phyloP scores from a whole-genome alignment of 345 rosid genomes.

The Trapa bicornis region DNA sequence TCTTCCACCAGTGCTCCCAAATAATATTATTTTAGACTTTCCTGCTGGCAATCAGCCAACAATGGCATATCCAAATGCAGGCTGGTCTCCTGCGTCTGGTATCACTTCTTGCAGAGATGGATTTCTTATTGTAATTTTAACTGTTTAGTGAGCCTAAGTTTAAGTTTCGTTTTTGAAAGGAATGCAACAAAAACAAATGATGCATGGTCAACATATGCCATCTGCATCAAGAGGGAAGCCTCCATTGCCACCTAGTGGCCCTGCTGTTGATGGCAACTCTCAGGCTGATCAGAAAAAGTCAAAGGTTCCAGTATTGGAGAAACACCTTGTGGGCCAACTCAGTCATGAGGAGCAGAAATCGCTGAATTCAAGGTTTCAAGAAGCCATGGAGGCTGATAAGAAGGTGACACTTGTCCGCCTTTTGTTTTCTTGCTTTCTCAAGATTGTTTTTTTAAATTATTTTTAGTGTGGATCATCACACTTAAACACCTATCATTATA shows the following conservation, averaged over 20 bases:
- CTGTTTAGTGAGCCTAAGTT: not conserved
- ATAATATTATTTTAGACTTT: constrained; percentile 36
- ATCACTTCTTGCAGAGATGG: constrained; percentile 9
- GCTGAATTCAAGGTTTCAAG: constrained; percentile 63
- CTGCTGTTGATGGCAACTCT: constrained; percentile 45
- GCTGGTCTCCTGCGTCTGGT: constrained; percentile 57
- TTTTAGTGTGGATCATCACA: not conserved
- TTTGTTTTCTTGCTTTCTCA: constrained; percentile 1
- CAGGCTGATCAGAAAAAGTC: constrained; percentile 54
- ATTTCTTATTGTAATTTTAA: not conserved
- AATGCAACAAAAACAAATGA: constrained; percentile 44
- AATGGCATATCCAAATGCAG: constrained; percentile 36
- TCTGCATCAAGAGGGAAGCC: constrained; percentile 66
- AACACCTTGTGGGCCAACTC: constrained; percentile 73
- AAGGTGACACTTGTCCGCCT: constrained; percentile 29
- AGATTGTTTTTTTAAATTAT: not conserved
- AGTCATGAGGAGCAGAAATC: constrained; percentile 88
- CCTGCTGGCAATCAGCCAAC: constrained; percentile 43
- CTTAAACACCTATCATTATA: no score
- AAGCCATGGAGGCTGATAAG: constrained; percentile 79
- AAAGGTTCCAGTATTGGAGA: constrained; percentile 73
- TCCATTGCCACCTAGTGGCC: constrained; percentile 58
- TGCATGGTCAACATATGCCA: constrained; percentile 32
- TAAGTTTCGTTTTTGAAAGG: constrained; percentile 27
- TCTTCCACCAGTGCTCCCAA: constrained; percentile 77